Conservation (phyloP, 805 yeast genomes). For the Candida wancherniae region DNA sequence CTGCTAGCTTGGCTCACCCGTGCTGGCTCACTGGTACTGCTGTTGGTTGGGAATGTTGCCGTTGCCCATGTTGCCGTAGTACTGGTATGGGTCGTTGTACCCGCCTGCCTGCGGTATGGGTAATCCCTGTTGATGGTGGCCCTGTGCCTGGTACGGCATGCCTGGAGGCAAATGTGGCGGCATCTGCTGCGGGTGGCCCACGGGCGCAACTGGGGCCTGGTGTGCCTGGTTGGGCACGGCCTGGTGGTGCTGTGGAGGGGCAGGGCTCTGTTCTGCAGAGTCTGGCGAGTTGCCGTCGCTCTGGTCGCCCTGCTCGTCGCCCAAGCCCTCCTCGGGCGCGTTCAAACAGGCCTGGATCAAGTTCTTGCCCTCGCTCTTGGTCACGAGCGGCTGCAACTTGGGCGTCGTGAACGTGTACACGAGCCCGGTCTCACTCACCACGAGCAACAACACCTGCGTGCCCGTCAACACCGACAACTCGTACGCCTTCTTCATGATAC, state of each 20-base stretch:
- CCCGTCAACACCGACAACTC: conserved; percentile 95
- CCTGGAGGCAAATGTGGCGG: conserved; percentile 43
- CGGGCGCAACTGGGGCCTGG: conserved; percentile 26
- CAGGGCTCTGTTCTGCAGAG: conserved; percentile 38
- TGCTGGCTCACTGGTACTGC: conserved; percentile 44
- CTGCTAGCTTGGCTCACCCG: conserved; percentile 1
- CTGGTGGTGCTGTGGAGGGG: conserved; percentile 22
- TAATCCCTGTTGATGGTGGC: conserved; percentile 37
- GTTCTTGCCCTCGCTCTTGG: conserved; percentile 95
- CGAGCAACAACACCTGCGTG: conserved; percentile 90
- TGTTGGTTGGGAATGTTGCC: conserved; percentile 46
- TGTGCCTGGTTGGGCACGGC: conserved; percentile 18
- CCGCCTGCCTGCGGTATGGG: conserved; percentile 47
- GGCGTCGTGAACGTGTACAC: conserved; percentile 99
- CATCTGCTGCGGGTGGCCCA: conserved; percentile 21
- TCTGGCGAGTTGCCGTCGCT: conserved; percentile 47
- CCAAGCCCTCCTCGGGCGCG: conserved; percentile 85
- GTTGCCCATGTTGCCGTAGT: conserved; percentile 53
- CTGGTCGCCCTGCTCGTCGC: conserved; percentile 54
- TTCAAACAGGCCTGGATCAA: conserved; percentile 94
- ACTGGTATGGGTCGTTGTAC: conserved; percentile 56
- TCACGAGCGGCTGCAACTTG: conserved; percentile 94
- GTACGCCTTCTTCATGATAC: conserved; percentile 99
- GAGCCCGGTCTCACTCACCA: conserved; percentile 96
- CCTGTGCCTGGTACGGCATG: conserved; percentile 41